A percentile compares a stretch with the other conserved stretches of the same genome.
Conservation (phyloP, 192 early-diverging fungal species). For the Phlyctochytrium bullatum region DNA sequence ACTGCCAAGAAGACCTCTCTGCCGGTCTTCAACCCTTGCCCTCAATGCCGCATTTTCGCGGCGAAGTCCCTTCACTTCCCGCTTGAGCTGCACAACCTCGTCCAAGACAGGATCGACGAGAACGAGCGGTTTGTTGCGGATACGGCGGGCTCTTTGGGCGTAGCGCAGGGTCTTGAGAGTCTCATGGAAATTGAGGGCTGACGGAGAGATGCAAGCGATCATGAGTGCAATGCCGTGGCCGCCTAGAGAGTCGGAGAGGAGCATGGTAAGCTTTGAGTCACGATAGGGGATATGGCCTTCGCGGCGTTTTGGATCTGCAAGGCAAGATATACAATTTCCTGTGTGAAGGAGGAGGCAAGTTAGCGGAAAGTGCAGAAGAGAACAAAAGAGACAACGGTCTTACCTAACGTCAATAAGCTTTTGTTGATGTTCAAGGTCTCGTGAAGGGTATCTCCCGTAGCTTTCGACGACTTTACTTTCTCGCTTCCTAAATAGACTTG, state of each 20-base stretch:
- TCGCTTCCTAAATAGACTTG: constrained; percentile 57
- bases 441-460: constrained; percentile 45
- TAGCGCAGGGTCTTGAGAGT: constrained; percentile 60
- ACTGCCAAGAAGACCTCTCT: too few species aligned
- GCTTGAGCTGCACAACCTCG: constrained; percentile 28
- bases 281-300: constrained; percentile 57
- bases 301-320: constrained; percentile 40
- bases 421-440: constrained; percentile 60
- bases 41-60: constrained; percentile 37
- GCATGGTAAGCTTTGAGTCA: constrained; percentile 57
- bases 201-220: constrained; percentile 78
- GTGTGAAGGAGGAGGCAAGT: background rate
- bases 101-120: constrained; percentile 38
- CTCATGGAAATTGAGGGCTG: constrained; percentile 69
- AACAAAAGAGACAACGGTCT: background rate
- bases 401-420: constrained; percentile 53
- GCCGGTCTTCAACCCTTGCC: constrained; percentile 14
- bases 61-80: constrained; percentile 36
- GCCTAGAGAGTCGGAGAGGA: constrained; percentile 54
- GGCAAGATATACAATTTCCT: constrained; percentile 55
- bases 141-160: constrained; percentile 42
- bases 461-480: constrained; percentile 48
- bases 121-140: constrained; percentile 44
- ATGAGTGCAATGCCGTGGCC: constrained; percentile 56
- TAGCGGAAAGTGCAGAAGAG: background rate